Evolutionary conservation across 1,284 basidiomycete species (phyloP).

Genomic region (Irpex sp.): DNA sequence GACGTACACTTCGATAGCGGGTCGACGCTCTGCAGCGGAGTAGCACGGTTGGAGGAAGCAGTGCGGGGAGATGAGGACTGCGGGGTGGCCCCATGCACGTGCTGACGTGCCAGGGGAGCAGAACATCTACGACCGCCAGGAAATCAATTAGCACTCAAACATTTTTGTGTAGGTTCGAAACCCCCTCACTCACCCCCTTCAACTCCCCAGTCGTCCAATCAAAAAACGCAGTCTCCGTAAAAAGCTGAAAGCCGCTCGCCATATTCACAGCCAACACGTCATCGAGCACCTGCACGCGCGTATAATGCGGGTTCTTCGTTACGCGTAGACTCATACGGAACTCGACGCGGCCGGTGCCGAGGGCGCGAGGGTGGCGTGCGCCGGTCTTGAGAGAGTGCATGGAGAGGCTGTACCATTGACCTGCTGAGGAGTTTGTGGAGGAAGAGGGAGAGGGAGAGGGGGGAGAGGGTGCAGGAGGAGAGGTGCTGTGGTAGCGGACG

Average conservation of each 20-base stretch:
- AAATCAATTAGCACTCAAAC: too few species aligned
- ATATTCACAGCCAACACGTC: neutral
- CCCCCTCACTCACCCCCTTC: neutral
- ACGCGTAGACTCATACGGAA: neutral
- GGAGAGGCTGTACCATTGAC: neutral
- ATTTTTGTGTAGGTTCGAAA: too few species aligned
- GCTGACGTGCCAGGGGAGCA: neutral
- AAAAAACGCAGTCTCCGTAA: constrained; percentile 2
- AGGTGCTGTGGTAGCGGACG: neutral
- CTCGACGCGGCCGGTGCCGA: neutral
- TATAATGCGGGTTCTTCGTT: constrained; percentile 4
- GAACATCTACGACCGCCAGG: neutral
- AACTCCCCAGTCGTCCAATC: constrained; percentile 5
- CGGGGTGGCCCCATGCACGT: constrained; percentile 4
- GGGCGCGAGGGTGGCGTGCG: neutral
- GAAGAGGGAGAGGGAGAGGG: neutral
- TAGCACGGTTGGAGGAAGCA: constrained; percentile 7
- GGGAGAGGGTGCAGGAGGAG: too few species aligned
- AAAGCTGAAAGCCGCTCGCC: constrained; percentile 1
- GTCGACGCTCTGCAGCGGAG: neutral
- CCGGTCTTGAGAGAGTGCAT: constrained; percentile 4
- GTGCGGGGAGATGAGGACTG: neutral
- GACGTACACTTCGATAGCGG: constrained; percentile 3
- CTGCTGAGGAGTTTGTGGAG: too few species aligned
- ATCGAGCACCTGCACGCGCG: constrained; percentile 2